These are phyloP conservation scores for Calonectria multiphialidica DNA, from an alignment of 2,329 filamentous ascomycete genomes.

Conservation along the genomic window DNA sequence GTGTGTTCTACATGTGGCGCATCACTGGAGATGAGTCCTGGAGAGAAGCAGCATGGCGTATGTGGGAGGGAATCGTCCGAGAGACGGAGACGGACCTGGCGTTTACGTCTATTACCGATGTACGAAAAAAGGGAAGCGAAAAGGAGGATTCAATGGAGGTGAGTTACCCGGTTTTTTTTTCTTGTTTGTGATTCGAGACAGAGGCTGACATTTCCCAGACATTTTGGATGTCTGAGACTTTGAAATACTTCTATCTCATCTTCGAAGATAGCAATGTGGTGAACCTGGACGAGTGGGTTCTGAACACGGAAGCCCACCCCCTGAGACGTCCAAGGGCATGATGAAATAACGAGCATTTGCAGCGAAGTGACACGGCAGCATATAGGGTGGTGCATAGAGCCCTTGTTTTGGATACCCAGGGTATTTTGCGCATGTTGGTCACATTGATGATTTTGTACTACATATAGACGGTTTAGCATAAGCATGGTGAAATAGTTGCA, in stretches of 20 bases:
- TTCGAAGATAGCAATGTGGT: conserved; percentile 74
- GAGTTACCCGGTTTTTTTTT: conserved; percentile 43
- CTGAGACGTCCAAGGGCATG: conserved; percentile 49
- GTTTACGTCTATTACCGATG: conserved; percentile 56
- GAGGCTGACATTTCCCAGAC: conserved; percentile 51
- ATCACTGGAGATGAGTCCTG: conserved; percentile 59
- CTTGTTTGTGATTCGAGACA: not conserved
- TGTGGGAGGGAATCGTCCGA: conserved; percentile 58
- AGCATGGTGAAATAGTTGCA: conserved; percentile 5
- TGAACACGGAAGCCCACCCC: conserved; percentile 70
- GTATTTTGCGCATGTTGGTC: not conserved
- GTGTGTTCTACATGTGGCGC: conserved; percentile 64
- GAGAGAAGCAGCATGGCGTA: conserved; percentile 60
- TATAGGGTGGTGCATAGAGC: not conserved
- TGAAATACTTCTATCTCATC: conserved; percentile 83
- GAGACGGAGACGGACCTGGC: conserved; percentile 59
- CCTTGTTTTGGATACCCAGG: conserved; percentile 17
- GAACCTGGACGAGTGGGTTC: conserved; percentile 78
- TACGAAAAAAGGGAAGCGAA: conserved; percentile 44
- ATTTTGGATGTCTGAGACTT: conserved; percentile 82
- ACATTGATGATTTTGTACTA: not conserved
- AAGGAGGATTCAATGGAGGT: conserved; percentile 73
- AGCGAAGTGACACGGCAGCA: not conserved
- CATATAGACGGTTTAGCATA: conserved; percentile 13
- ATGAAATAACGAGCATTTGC: conserved; percentile 25